phyloP scores from a whole-genome alignment of 2,329 filamentous ascomycete species.

The Metarhizium humberi region DNA sequence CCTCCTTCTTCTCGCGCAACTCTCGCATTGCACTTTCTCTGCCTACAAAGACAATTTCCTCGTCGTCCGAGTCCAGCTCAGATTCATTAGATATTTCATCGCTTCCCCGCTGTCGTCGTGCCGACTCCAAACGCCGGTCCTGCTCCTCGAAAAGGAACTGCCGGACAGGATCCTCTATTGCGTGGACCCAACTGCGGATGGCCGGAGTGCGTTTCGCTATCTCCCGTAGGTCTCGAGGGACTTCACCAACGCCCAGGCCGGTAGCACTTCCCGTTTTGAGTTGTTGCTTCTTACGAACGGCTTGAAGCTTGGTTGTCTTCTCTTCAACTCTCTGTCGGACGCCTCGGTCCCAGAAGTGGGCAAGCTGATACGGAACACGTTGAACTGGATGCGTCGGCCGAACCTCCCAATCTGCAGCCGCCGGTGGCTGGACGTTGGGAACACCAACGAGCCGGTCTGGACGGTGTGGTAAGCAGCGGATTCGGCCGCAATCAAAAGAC shows the following conservation, averaged over 20 bases:
- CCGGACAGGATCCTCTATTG: conserved; percentile 77
- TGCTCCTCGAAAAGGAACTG: conserved; percentile 55
- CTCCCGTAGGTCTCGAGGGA: conserved; percentile 72
- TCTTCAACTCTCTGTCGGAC: conserved; percentile 41
- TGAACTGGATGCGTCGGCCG: conserved; percentile 72
- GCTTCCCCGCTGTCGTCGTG: conserved; percentile 16
- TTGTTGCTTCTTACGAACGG: conserved; percentile 36
- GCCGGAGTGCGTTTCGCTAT: conserved; percentile 73
- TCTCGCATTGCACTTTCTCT: conserved; percentile 49
- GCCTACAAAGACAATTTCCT: conserved; percentile 88
- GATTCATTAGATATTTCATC: conserved; percentile 1
- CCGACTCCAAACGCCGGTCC: conserved; percentile 1
- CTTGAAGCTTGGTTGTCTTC: conserved; percentile 29
- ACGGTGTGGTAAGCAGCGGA: not conserved
- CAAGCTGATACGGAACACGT: conserved; percentile 79
- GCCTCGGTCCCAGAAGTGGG: conserved; percentile 67
- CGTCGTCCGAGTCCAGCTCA: conserved; percentile 49
- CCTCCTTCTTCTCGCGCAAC: conserved; percentile 26
- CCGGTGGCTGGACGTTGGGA: conserved; percentile 75
- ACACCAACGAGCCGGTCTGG: conserved; percentile 79
- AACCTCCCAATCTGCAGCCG: conserved; percentile 73
- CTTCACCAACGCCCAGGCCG: conserved; percentile 40
- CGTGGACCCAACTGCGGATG: conserved; percentile 70
- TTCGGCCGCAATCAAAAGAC: not conserved
- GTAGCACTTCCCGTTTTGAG: conserved; percentile 30